A percentile compares a stretch with the other conserved stretches of the same genome.
phyloP scores from a whole-genome alignment of 176 grass and related monocot species.

The Rhipidocladum racemiflorum region DNA sequence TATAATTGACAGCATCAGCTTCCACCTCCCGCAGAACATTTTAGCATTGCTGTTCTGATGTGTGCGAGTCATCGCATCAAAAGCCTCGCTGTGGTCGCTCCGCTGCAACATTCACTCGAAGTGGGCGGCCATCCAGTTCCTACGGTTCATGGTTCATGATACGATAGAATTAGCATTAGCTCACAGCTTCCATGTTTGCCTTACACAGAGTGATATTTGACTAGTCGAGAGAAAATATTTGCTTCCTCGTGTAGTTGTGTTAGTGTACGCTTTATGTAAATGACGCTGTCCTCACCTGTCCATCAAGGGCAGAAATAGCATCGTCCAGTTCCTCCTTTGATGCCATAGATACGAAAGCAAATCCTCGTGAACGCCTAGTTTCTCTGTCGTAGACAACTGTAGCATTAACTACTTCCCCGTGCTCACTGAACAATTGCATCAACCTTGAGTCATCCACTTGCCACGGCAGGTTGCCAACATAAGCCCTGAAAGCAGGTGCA shows the following conservation, averaged over 20 bases:
- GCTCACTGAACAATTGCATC: conserved; percentile 66
- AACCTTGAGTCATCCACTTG: conserved; percentile 70
- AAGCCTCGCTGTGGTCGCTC: conserved; percentile 54
- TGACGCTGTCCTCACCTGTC: conserved; percentile 55
- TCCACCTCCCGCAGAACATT: conserved; percentile 5
- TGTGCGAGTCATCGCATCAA: conserved; percentile 17
- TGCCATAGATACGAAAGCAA: conserved; percentile 86
- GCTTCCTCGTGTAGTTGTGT: neutral
- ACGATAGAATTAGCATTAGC: neutral
- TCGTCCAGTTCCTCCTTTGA: conserved; percentile 72
- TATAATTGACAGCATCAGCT: conserved; percentile 6
- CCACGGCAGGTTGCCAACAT: conserved; percentile 95
- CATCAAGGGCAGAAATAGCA: conserved; percentile 88
- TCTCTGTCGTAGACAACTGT: conserved; percentile 69
- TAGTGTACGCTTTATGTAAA: neutral
- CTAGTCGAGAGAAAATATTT: neutral
- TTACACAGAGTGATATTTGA: neutral
- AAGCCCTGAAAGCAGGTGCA: conserved; percentile 58
- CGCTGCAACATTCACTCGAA: conserved; percentile 77
- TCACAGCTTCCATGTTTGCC: neutral
- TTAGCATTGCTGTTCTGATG: neutral
- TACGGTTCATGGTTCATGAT: conserved; percentile 16
- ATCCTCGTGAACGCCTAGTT: conserved; percentile 81
- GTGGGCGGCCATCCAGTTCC: conserved; percentile 68
- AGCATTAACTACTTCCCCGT: conserved; percentile 70